Evolutionary conservation across 2,329 filamentous ascomycete genomes (phyloP).

Genomic region (Cadophora sp.): DNA sequence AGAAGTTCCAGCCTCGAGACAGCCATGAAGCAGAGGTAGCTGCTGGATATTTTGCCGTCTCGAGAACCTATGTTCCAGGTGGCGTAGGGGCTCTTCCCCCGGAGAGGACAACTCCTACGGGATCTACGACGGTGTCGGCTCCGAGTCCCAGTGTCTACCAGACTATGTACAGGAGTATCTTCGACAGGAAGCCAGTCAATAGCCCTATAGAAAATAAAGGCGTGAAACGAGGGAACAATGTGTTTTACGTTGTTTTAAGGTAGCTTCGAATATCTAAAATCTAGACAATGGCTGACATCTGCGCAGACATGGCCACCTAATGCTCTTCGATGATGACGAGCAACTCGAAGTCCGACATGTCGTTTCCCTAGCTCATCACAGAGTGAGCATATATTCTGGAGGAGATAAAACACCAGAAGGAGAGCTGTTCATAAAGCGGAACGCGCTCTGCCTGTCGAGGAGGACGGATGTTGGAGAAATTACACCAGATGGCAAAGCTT

Average conservation of each 20-base stretch:
- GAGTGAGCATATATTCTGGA: slow-evolving; percentile 84
- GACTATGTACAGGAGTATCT: slow-evolving; percentile 96
- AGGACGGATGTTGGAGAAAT: slow-evolving; percentile 61
- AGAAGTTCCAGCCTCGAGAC: slow-evolving; percentile 63
- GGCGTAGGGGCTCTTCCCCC: slow-evolving; percentile 93
- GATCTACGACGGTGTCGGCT: slow-evolving; percentile 73
- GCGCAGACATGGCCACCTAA: slow-evolving; percentile 85
- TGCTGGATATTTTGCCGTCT: slow-evolving; percentile 94
- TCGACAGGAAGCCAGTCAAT: slow-evolving; percentile 73
- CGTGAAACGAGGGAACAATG: slow-evolving; percentile 73
- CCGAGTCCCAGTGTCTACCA: slow-evolving; percentile 96
- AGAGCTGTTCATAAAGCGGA: slow-evolving; percentile 94
- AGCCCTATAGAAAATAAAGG: slow-evolving; percentile 46
- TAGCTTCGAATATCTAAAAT: slow-evolving; percentile 48
- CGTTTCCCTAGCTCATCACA: slow-evolving; percentile 88
- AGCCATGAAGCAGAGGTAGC: slow-evolving; percentile 77
- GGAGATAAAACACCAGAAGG: slow-evolving; percentile 82
- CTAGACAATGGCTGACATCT: slow-evolving; percentile 27
- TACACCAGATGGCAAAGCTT: slow-evolving; percentile 61
- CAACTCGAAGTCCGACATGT: slow-evolving; percentile 97
- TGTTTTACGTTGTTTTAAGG: slow-evolving; percentile 92
- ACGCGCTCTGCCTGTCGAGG: slow-evolving; percentile 82
- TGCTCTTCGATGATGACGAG: slow-evolving; percentile 96
- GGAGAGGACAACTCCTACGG: slow-evolving; percentile 81
- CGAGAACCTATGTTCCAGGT: slow-evolving; percentile 88